Evolutionary conservation across 106 monocot genomes (phyloP).

Genomic region (Phalaenopsis equestris): DNA sequence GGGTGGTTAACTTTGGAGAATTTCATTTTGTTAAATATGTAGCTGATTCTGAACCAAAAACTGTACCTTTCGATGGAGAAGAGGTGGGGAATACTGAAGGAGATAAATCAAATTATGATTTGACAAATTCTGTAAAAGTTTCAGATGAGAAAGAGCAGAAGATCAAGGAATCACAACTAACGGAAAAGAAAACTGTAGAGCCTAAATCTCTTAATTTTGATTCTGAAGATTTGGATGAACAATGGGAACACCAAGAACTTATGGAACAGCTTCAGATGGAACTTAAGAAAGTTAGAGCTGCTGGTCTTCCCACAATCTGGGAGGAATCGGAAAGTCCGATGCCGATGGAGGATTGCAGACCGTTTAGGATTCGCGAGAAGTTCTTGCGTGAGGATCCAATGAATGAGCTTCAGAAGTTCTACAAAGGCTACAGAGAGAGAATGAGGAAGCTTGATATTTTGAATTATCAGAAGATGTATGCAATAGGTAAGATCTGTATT

Average conservation of each 20-base stretch:
- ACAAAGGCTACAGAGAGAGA: constrained; percentile 75
- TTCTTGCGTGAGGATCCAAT: constrained; percentile 61
- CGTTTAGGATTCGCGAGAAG: constrained; percentile 43
- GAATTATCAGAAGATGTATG: constrained; percentile 94
- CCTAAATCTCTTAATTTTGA: not conserved
- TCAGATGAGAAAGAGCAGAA: not conserved
- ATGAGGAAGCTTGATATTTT: constrained; percentile 90
- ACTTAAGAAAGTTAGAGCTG: constrained; percentile 44
- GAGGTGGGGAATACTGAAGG: not conserved
- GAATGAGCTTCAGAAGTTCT: constrained; percentile 71
- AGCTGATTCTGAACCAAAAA: not conserved
- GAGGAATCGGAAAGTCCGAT: constrained; percentile 74
- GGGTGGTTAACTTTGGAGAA: not conserved
- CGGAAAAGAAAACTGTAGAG: not conserved
- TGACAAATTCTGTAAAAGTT: not conserved
- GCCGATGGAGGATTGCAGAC: constrained; percentile 31
- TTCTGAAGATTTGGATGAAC: constrained; percentile 9
- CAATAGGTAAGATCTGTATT: constrained; percentile 50
- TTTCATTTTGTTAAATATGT: not conserved
- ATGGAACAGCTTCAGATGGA: constrained; percentile 85
- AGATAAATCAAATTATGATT: not conserved
- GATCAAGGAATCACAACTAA: not conserved
- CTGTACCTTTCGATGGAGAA: not conserved
- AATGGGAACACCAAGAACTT: constrained; percentile 85
- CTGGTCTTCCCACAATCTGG: constrained; percentile 68